phyloP scores from a whole-genome alignment of 441 rosid species.

The California macrophylla region DNA sequence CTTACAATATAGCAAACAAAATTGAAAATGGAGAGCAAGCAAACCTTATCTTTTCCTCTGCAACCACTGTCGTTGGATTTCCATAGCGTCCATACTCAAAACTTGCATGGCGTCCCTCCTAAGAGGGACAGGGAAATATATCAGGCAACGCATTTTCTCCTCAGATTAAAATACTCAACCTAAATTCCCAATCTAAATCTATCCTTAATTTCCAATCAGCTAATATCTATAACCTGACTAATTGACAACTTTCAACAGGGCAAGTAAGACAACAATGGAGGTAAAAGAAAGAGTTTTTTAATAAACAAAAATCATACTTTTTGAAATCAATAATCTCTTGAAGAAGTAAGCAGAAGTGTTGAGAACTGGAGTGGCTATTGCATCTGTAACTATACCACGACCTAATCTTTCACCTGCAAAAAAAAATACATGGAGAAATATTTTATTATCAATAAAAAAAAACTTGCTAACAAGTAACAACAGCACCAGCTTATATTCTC shows the following conservation, averaged over 20 bases:
- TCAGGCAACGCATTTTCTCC: background rate
- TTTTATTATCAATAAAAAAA: background rate
- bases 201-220: background rate
- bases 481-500: background rate
- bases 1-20: background rate
- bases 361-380: slow-evolving; percentile 87
- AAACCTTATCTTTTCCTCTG: slow-evolving; percentile 82
- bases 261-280: background rate
- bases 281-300: background rate
- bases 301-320: slow-evolving; percentile 36
- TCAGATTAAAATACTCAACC: background rate
- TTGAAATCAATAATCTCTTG: slow-evolving; percentile 81
- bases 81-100: slow-evolving; percentile 98
- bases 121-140: background rate
- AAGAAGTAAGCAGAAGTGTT: slow-evolving; percentile 89
- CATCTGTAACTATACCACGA: slow-evolving; percentile 90
- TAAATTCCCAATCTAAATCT: background rate
- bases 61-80: slow-evolving; percentile 81
- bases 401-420: slow-evolving; percentile 81
- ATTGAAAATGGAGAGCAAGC: background rate
- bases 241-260: background rate
- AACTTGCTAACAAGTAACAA: too few relatives aligned
- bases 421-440: background rate
- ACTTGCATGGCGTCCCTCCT: slow-evolving; percentile 76
- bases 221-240: background rate